Evolutionary conservation across 2,329 filamentous ascomycete genomes (phyloP).

Genomic region (Fusarium sp.): DNA sequence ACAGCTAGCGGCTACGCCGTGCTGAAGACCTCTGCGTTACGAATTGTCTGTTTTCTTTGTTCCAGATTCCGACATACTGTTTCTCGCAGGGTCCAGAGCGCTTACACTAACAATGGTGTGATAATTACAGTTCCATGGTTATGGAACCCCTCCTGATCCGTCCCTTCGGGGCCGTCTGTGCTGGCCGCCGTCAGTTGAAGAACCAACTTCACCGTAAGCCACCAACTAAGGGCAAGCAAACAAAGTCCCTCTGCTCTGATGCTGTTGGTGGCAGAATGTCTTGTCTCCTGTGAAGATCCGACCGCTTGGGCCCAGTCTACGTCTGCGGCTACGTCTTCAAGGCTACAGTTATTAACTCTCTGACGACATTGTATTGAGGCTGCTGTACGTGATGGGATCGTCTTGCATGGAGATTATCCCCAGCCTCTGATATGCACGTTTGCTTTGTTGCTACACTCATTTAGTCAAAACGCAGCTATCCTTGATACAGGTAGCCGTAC

Average conservation of each 20-base stretch:
- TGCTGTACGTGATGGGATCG: constrained; percentile 20
- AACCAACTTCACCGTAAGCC: constrained; percentile 17
- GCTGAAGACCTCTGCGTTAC: not conserved
- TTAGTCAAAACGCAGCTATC: constrained; percentile 33
- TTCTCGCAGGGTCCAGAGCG: constrained; percentile 8
- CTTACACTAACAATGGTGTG: constrained; percentile 16
- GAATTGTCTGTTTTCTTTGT: constrained; percentile 16
- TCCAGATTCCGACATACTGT: constrained; percentile 3
- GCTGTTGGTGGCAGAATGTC: constrained; percentile 16
- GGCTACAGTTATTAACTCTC: not conserved
- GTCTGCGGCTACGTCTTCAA: no score
- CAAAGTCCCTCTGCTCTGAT: constrained; percentile 7
- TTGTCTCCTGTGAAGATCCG: constrained; percentile 22
- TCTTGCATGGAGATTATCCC: constrained; percentile 26
- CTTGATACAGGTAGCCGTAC: constrained; percentile 13
- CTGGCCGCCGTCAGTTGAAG: constrained; percentile 13
- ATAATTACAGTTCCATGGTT: constrained; percentile 30
- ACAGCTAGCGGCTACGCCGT: constrained; percentile 29
- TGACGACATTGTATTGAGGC: constrained; percentile 33
- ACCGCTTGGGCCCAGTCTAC: constrained; percentile 26
- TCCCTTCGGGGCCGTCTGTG: constrained; percentile 24
- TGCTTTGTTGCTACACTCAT: constrained; percentile 18
- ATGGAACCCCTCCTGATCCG: constrained; percentile 31
- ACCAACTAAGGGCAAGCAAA: constrained; percentile 23
- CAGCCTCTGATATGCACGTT: constrained; percentile 23